A percentile compares a stretch with the other conserved stretches of the same genome.
Evolutionary conservation across 345 rosid species (phyloP).

Genomic region (Citrus trifoliata): DNA sequence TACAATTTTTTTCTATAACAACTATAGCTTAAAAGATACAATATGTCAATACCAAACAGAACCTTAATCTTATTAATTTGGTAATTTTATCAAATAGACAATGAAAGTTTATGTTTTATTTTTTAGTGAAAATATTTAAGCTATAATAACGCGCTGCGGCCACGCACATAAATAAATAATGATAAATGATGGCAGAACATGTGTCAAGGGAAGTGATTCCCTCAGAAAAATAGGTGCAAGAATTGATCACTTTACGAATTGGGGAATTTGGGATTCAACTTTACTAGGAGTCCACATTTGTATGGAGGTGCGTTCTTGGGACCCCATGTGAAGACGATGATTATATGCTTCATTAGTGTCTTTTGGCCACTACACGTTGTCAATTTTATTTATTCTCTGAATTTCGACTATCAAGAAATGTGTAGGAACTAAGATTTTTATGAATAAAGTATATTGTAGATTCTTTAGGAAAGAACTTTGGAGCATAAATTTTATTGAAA

Average conservation of each 20-base stretch:
- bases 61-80: neutral
- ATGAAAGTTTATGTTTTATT: too few species aligned
- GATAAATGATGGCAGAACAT: too few species aligned
- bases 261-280: neutral
- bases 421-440: neutral
- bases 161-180: neutral
- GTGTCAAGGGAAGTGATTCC: too few species aligned
- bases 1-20: too few species aligned
- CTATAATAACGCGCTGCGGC: neutral
- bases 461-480: neutral
- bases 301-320: neutral
- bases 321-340: neutral
- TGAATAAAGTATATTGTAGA: neutral
- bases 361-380: neutral
- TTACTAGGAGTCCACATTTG: neutral
- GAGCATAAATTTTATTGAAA: neutral
- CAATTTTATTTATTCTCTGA: neutral
- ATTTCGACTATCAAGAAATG: neutral
- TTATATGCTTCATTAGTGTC: neutral
- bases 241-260: neutral
- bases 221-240: neutral
- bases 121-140: too few species aligned
- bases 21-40: too few species aligned
- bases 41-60: fast-evolving
- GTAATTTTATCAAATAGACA: too few species aligned